These are phyloP conservation scores for Craspedostauros australis DNA, from an alignment of 108 stramenopile species.

Conservation along the genomic window DNA sequence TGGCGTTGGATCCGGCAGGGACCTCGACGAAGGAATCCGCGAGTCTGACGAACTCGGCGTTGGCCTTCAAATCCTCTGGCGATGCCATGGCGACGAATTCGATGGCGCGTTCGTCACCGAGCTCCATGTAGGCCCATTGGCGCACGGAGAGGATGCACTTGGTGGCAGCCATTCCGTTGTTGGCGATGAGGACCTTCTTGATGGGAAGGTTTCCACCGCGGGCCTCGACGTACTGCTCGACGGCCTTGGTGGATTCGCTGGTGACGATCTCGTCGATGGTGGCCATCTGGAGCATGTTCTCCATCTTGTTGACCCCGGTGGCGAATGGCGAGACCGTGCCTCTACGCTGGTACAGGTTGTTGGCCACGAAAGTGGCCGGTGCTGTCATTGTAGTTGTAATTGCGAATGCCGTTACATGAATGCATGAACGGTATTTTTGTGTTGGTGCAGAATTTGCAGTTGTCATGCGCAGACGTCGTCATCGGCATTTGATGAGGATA, in stretches of 20 bases:
- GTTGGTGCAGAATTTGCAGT: not conserved
- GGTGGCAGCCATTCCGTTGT: conserved; percentile 99
- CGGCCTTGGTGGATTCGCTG: conserved; percentile 18
- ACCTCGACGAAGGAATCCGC: conserved; percentile 94
- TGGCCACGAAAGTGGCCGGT: conserved; percentile 22
- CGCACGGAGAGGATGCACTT: conserved; percentile 97
- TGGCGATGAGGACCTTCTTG: conserved; percentile 87
- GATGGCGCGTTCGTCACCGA: conserved; percentile 92
- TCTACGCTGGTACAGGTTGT: conserved; percentile 3
- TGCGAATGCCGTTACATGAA: too few species aligned
- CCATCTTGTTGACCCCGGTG: conserved; percentile 6
- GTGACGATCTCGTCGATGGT: conserved; percentile 23
- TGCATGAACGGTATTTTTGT: not conserved
- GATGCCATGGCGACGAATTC: conserved; percentile 99
- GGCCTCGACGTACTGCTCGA: conserved; percentile 85
- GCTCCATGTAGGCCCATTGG: conserved; percentile 97
- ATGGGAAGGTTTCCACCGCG: conserved; percentile 86
- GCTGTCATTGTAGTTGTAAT: too few species aligned
- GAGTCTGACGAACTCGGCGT: conserved; percentile 95
- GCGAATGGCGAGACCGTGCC: not conserved
- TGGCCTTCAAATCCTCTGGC: conserved; percentile 94
- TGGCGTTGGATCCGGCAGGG: conserved; percentile 84
- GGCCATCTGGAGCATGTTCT: conserved; percentile 14
- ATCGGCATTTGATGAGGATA: not conserved
- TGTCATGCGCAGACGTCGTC: not conserved